These are phyloP conservation scores for Botrytis medusae DNA, from an alignment of 2,329 filamentous ascomycete genomes.

Conservation along the genomic window DNA sequence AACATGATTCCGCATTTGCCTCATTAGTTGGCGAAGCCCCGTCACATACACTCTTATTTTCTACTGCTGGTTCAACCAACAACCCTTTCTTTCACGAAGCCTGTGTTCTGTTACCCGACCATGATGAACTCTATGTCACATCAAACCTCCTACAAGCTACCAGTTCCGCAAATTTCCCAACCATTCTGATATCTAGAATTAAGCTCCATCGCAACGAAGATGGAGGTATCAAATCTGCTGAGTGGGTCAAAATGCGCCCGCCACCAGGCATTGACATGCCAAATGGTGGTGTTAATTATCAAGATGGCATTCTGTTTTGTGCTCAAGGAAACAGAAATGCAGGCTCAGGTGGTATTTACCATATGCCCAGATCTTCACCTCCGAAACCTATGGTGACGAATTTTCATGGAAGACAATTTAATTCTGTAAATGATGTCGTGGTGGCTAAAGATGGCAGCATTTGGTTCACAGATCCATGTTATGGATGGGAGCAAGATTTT, in stretches of 20 bases:
- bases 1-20: slow-evolving; percentile 44
- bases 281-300: slow-evolving; percentile 31
- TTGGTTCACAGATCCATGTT: slow-evolving; percentile 65
- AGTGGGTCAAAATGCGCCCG: slow-evolving; percentile 40
- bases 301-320: slow-evolving; percentile 33
- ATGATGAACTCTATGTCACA: slow-evolving; percentile 48
- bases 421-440: slow-evolving; percentile 58
- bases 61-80: slow-evolving; percentile 43
- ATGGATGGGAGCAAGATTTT: slow-evolving; percentile 60
- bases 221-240: slow-evolving; percentile 37
- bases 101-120: slow-evolving; percentile 44
- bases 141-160: slow-evolving; percentile 46
- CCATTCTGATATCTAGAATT: slow-evolving; percentile 49
- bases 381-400: slow-evolving; percentile 51
- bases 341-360: slow-evolving; percentile 27
- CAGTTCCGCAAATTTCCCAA: slow-evolving; percentile 43
- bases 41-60: slow-evolving; percentile 45
- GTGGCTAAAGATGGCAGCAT: slow-evolving; percentile 55
- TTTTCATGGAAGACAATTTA: slow-evolving; percentile 59
- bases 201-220: slow-evolving; percentile 38
- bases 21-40: slow-evolving; percentile 41
- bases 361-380: slow-evolving; percentile 28
- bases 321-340: slow-evolving; percentile 27
- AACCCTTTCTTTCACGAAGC: slow-evolving; percentile 50
- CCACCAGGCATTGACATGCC: slow-evolving; percentile 43